Evolutionary conservation across 768 basidiomycete species (phyloP), one percentile per base, ranked within the genome.

Genomic region (Cyclocybe aegerita): DNA sequence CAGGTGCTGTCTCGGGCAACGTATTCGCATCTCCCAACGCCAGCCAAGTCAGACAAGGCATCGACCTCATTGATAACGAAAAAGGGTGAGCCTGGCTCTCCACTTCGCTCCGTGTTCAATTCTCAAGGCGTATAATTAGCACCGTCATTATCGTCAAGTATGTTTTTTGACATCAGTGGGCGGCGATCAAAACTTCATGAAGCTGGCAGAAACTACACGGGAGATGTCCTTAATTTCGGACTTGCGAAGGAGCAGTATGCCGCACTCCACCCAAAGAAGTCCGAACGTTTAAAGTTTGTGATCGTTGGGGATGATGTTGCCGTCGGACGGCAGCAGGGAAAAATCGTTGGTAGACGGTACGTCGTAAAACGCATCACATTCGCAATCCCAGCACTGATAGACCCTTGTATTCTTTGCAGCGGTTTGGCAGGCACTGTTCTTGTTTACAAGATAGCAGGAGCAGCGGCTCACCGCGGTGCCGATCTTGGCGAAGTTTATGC

Each of bases 21-120:
- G 75, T 97, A 35, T 98, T 97, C 63, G 93, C 95, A 2, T 91
- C 89, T 12, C 95, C 95, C 0, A 95, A 86, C 58, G 81, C 92
- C 4, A 79, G 79, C 45, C 95, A 97, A 68, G 88, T 98, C 44
- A 77, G 82, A 43, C 78, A 87, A 16, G 93, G 81, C 4, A 86
- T 97, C 55, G 85, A 93, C 50, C 73, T 91, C 37, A 78, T 89
- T 8, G 79, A 81, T 59, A 88, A 82, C 57, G 78, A 85, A 47
- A 80, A 80, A 57, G 90, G 90, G 89, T 86, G 53, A 51, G 78
- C 63, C 39, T 12, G 43, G 34, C 41, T 33, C 2, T 48, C 17
- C 46, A 23, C 15, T 15, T 16, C 12, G 11, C 8, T 46, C 31
- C 23, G 41, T 29, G 16, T 38, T 10, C 29, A 49, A 16, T n/a